Percentiles rank a stretch among this genome's conserved stretches.
Conservation (phyloP, 2,329 filamentous ascomycete species). For the Ascocoryne sarcoides region DNA sequence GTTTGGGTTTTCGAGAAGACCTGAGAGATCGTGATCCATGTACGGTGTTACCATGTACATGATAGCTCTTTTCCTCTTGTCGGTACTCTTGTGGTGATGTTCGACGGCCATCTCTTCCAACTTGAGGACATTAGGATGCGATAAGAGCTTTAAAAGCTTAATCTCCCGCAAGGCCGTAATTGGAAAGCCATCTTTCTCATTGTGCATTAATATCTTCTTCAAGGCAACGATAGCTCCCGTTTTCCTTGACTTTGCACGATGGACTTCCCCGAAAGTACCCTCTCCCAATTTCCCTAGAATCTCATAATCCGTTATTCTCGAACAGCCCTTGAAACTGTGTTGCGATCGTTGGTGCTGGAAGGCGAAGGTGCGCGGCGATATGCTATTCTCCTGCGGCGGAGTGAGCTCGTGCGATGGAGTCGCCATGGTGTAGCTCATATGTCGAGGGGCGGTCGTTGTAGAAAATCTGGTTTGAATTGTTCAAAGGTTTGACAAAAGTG, state of each 20-base stretch:
- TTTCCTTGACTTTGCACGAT: constrained; percentile 73
- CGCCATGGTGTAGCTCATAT: constrained; percentile 18
- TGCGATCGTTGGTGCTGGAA: constrained; percentile 40
- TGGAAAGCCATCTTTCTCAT: constrained; percentile 99
- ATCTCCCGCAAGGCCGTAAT: constrained; percentile 97
- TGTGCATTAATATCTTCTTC: constrained; percentile 99
- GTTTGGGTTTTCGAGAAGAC: constrained; percentile 86
- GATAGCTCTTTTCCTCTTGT: constrained; percentile 72
- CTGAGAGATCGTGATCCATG: constrained; percentile 98
- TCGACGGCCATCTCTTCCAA: constrained; percentile 97
- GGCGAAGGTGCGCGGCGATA: constrained; percentile 48
- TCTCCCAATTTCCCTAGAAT: constrained; percentile 80
- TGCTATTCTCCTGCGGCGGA: constrained; percentile 21
- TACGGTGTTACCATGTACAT: constrained; percentile 99
- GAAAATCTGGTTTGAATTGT: too few species aligned
- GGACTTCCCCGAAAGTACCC: constrained; percentile 95
- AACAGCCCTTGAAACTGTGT: constrained; percentile 72
- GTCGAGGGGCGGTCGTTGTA: neutral
- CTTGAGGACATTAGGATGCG: constrained; percentile 76
- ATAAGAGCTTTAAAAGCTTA: constrained; percentile 92
- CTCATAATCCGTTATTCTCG: constrained; percentile 72
- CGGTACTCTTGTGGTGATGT: constrained; percentile 46
- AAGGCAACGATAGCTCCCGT: constrained; percentile 72
- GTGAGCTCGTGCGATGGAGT: constrained; percentile 15
- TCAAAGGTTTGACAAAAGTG: too few species aligned